A percentile compares a stretch with the other conserved stretches of the same genome.
Evolutionary conservation across 805 yeast species (phyloP).

Genomic region (Candida jianshihensis): DNA sequence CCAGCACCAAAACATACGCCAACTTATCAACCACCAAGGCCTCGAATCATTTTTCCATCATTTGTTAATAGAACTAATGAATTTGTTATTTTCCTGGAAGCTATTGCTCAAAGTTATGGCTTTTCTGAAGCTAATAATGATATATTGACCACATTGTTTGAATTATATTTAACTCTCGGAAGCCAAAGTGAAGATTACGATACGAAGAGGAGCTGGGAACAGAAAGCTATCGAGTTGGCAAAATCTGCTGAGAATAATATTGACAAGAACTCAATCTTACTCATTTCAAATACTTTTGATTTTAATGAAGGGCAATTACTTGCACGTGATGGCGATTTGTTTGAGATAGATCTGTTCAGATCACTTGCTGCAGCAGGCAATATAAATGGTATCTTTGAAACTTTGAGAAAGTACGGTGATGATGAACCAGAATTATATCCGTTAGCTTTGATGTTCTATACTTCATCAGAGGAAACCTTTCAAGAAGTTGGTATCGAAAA

Average conservation of each 20-base stretch:
- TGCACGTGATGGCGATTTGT: conserved; percentile 26
- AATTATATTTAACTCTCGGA: conserved; percentile 66
- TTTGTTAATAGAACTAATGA: conserved; percentile 83
- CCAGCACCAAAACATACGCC: too few species aligned
- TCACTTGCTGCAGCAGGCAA: conserved; percentile 54
- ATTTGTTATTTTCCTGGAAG: conserved; percentile 88
- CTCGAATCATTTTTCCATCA: conserved; percentile 78
- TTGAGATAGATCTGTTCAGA: conserved; percentile 54
- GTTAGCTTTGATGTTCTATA: conserved; percentile 55
- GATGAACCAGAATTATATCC: conserved; percentile 59
- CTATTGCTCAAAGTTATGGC: conserved; percentile 75
- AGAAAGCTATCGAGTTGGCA: conserved; percentile 53
- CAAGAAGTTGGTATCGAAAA: conserved; percentile 45
- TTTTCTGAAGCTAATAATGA: conserved; percentile 67
- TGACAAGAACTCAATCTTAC: conserved; percentile 45
- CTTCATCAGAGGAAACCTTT: conserved; percentile 47
- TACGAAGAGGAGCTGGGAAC: conserved; percentile 48
- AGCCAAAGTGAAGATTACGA: conserved; percentile 28
- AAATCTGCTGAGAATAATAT: conserved; percentile 39
- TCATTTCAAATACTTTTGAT: conserved; percentile 37
- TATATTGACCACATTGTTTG: conserved; percentile 71
- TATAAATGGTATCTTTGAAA: conserved; percentile 45
- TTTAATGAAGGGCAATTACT: conserved; percentile 41
- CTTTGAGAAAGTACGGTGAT: conserved; percentile 54
- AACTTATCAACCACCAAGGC: conserved; percentile 88